phyloP scores from a whole-genome alignment of 805 yeast genomes.

The Scheffersomyces spartinae region DNA sequence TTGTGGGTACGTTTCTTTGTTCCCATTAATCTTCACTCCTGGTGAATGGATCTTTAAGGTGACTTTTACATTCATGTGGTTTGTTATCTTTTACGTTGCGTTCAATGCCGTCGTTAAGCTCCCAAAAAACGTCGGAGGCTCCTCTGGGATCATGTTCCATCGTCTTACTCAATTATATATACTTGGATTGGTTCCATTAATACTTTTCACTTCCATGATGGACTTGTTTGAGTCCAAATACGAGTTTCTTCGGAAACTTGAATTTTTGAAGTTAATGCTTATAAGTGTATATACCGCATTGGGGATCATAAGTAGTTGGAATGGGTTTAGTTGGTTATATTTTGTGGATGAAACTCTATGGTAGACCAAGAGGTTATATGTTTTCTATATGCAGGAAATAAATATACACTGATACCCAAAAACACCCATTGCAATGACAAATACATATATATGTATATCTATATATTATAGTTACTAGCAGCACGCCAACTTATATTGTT shows the following conservation, averaged over 20 bases:
- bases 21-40: slow-evolving; percentile 75
- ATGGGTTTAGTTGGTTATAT: slow-evolving; percentile 80
- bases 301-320: slow-evolving; percentile 82
- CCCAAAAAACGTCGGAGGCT: slow-evolving; percentile 22
- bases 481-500: too few species aligned
- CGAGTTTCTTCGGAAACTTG: slow-evolving; percentile 43
- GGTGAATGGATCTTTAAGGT: slow-evolving; percentile 73
- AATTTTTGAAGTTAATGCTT: slow-evolving; percentile 70
- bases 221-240: slow-evolving; percentile 48
- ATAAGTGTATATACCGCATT: slow-evolving; percentile 78
- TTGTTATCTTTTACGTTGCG: slow-evolving; percentile 61
- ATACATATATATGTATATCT: too few species aligned
- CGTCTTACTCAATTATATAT: slow-evolving; percentile 57
- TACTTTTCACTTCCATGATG: slow-evolving; percentile 29
- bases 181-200: slow-evolving; percentile 55
- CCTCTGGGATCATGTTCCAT: slow-evolving; percentile 45
- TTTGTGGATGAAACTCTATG: slow-evolving; percentile 71
- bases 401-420: too few species aligned
- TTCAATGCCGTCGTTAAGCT: slow-evolving; percentile 54
- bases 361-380: slow-evolving; percentile 17
- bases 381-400: too few species aligned
- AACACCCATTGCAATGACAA: too few species aligned
- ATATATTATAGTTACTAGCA: too few species aligned
- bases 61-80: slow-evolving; percentile 75
- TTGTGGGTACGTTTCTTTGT: slow-evolving; percentile 77